phyloP scores from a whole-genome alignment of 202 grass and related monocot species.

The Panicum hallii region DNA sequence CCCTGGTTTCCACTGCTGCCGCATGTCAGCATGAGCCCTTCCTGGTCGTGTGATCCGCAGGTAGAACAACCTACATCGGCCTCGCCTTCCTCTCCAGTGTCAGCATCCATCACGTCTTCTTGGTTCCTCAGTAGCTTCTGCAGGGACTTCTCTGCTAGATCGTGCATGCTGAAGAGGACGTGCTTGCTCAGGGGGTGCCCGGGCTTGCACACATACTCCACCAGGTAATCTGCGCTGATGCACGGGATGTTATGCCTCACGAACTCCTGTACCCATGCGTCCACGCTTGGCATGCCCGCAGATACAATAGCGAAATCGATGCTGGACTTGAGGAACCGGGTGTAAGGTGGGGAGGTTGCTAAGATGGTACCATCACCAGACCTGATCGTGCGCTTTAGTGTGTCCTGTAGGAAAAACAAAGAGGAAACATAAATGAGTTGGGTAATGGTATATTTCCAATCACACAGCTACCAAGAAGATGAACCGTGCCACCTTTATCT shows the following conservation, averaged over 20 bases:
- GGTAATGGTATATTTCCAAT: background rate
- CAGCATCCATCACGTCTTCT: constrained; percentile 26
- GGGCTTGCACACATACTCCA: constrained; percentile 90
- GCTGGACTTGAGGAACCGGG: constrained; percentile 55
- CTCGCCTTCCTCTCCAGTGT: constrained; percentile 26
- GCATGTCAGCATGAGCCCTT: constrained; percentile 67
- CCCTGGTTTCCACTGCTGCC: constrained; percentile 38
- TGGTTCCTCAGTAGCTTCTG: constrained; percentile 51
- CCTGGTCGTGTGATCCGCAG: constrained; percentile 60
- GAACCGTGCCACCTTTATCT: background rate
- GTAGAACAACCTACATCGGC: constrained; percentile 48
- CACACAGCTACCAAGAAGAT: background rate
- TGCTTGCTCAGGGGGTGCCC: constrained; percentile 75
- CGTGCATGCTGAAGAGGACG: constrained; percentile 74
- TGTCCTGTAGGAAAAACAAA: constrained; percentile 63
- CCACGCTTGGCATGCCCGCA: constrained; percentile 47
- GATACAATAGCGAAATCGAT: constrained; percentile 74
- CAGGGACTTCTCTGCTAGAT: constrained; percentile 71
- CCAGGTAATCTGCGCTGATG: constrained; percentile 81
- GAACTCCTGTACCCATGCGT: constrained; percentile 82
- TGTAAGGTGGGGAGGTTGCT: constrained; percentile 90
- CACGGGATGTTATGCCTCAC: constrained; percentile 70
- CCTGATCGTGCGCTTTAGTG: constrained; percentile 77
- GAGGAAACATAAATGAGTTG: background rate
- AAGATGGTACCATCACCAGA: constrained; percentile 82